Evolutionary conservation across 2,329 filamentous ascomycete species (phyloP), one percentile per base, ranked within the genome.

Genomic region (Penicillium sp.): DNA sequence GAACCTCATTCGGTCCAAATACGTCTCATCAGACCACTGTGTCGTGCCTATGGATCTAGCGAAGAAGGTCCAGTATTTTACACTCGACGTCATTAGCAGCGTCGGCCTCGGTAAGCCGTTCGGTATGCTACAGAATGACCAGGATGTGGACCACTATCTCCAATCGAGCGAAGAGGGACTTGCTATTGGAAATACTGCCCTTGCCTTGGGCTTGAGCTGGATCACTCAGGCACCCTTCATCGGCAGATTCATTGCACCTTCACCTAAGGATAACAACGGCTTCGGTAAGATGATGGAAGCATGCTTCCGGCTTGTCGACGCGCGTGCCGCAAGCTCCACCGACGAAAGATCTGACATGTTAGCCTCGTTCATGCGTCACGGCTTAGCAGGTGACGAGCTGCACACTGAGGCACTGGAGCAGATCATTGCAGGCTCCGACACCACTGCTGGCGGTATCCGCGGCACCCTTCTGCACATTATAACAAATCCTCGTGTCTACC

Each of bases 1-100:
- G 29, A 63, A 74, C 7, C 72, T 85, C 9, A 78, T 85, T 37
- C 74, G 78, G 55, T 65, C 60, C n/a, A 81, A 80, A 59, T 79
- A 81, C 37, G 70, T 78, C 4, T 73, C 71, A 4, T 72, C 60
- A 14, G 66, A 71, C 33, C 69, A 48, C 29, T 68, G 49, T 16
- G 33, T 68, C 9, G 55, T 62, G 8, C 67, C 71, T 1, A 61
- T 84, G 63, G 81, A 85, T 55, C 65, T 81, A 51, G 78, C 75
- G 3, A 70, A 71, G 6, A 81, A 82, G 58, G 75, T 78, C 3
- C 80, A 83, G 43, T 84, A 76, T 70, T 80, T 85, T 54, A 83
- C 82, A 0, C 70, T 86, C 4, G 84, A 86, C 56, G 78, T 84
- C 39, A 83, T 87, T 60, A 81, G 78, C 33, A 77, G 79, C 44